These are phyloP conservation scores for Sordariomycetes sp. DNA, from an alignment of 2,329 filamentous ascomycete species.

Conservation along the genomic window DNA sequence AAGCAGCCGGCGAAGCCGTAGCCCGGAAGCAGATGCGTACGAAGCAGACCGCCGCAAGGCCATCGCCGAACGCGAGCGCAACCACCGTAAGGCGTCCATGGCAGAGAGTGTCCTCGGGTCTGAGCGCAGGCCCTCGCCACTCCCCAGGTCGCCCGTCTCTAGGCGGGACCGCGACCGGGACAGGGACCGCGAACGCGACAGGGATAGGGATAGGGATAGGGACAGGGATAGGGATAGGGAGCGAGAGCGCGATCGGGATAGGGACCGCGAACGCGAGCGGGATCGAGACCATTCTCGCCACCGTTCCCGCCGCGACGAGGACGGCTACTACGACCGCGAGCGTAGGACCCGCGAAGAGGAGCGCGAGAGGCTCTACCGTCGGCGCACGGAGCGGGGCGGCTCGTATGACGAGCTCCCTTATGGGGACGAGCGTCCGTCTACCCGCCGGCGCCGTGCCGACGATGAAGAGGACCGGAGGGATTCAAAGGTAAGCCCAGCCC, in stretches of 20 bases:
- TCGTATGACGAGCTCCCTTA: conserved; percentile 85
- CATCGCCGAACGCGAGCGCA: conserved; percentile 84
- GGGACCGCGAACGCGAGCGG: conserved; percentile 21
- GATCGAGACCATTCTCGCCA: conserved; percentile 32
- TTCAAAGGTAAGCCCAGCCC: conserved; percentile 41
- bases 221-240: conserved; percentile 20
- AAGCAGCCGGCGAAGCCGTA: conserved; percentile 57
- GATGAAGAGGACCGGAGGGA: conserved; percentile 64
- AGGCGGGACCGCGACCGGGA: conserved; percentile 25
- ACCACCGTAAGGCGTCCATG: conserved; percentile 70
- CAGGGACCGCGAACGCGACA: conserved; percentile 27
- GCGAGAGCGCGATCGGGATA: conserved; percentile 20
- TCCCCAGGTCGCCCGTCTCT: conserved; percentile 18
- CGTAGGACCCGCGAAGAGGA: conserved; percentile 81
- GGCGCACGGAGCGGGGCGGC: conserved; percentile 62
- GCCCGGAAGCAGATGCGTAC: conserved; percentile 86
- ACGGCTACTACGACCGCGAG: conserved; percentile 70
- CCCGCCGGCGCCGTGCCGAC: conserved; percentile 60
- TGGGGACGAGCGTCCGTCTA: conserved; percentile 57
- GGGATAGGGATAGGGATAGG: conserved; percentile 26
- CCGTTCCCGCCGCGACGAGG: conserved; percentile 46
- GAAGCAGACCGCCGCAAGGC: conserved; percentile 91
- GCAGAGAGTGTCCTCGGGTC: conserved; percentile 46
- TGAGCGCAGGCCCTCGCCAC: conserved; percentile 31
- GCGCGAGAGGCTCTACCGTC: conserved; percentile 75